These are phyloP conservation scores for Cladobotryum protrusum DNA, from an alignment of 2,329 filamentous ascomycete species.

Conservation along the genomic window DNA sequence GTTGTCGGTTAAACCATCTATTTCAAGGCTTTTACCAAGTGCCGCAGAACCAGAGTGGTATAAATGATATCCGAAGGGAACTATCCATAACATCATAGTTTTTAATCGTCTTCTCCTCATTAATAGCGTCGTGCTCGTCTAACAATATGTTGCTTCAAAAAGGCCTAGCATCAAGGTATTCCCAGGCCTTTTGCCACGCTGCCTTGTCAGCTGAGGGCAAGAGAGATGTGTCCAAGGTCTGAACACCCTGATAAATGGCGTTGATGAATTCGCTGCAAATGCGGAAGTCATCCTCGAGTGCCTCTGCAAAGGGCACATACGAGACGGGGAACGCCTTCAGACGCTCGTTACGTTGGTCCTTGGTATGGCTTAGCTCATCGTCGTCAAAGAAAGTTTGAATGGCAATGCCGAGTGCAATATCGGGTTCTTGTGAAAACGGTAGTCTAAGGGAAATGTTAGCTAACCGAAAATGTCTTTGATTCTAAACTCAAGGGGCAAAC, in stretches of 20 bases:
- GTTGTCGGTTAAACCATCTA: conserved; percentile 6
- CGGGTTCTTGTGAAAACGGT: conserved; percentile 63
- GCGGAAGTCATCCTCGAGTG: conserved; percentile 54
- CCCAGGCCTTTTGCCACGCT: conserved; percentile 49
- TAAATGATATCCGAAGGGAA: conserved; percentile 10
- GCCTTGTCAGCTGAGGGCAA: conserved; percentile 41
- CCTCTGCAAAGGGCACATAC: conserved; percentile 53
- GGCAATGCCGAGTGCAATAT: conserved; percentile 71
- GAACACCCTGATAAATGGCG: conserved; percentile 51
- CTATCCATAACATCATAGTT: conserved; percentile 9
- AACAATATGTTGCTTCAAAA: conserved; percentile 24
- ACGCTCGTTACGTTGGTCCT: conserved; percentile 38
- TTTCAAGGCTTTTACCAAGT: conserved; percentile 5
- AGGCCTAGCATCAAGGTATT: conserved; percentile 43
- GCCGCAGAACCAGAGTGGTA: conserved; percentile 5
- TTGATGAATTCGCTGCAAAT: conserved; percentile 53
- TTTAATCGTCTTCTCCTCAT: neutral
- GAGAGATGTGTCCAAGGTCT: conserved; percentile 44
- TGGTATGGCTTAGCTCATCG: conserved; percentile 52
- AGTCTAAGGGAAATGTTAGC: conserved; percentile 36
- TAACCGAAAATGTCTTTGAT: neutral
- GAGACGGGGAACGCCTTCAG: conserved; percentile 45
- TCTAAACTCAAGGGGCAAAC: conserved; percentile 5
- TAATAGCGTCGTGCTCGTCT: conserved; percentile 1
- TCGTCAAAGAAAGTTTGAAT: conserved; percentile 76